phyloP scores from a whole-genome alignment of 2,329 filamentous ascomycete species.

The Erysiphe pulchra region DNA sequence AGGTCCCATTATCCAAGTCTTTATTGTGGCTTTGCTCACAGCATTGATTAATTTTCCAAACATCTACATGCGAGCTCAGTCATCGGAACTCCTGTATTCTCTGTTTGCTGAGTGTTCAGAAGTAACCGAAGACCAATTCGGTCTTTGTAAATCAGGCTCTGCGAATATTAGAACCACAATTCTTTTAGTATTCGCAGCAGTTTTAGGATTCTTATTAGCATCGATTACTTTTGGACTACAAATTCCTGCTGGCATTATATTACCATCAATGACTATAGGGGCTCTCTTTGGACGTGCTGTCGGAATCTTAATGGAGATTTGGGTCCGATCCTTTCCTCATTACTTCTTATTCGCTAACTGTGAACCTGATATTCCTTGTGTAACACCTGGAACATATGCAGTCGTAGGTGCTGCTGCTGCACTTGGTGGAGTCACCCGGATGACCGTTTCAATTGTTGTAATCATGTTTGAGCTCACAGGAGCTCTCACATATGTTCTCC shows the following conservation, averaged over 20 bases:
- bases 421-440: constrained; percentile 90
- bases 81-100: constrained; percentile 71
- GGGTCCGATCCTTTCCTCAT: constrained; percentile 61
- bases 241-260: constrained; percentile 91
- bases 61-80: constrained; percentile 83
- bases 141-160: constrained; percentile 49
- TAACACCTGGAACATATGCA: constrained; percentile 91
- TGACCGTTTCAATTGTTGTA: constrained; percentile 87
- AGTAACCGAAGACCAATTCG: constrained; percentile 62
- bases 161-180: constrained; percentile 34
- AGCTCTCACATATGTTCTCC: constrained; percentile 88
- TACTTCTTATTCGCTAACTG: constrained; percentile 75
- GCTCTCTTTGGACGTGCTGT: constrained; percentile 81
- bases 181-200: constrained; percentile 53
- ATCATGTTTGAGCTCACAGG: constrained; percentile 99
- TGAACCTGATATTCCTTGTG: constrained; percentile 76
- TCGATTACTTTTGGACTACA: constrained; percentile 96
- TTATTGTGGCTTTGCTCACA: constrained; percentile 53
- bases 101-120: constrained; percentile 70
- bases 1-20: constrained; percentile 54
- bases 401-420: constrained; percentile 83
- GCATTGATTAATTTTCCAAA: constrained; percentile 88
- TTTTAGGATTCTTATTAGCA: constrained; percentile 60
- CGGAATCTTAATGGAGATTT: constrained; percentile 77
- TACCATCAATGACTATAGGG: constrained; percentile 92